Evolutionary conservation across 2,329 filamentous ascomycete genomes (phyloP).

Genomic region (Didymosphaeria variabile): DNA sequence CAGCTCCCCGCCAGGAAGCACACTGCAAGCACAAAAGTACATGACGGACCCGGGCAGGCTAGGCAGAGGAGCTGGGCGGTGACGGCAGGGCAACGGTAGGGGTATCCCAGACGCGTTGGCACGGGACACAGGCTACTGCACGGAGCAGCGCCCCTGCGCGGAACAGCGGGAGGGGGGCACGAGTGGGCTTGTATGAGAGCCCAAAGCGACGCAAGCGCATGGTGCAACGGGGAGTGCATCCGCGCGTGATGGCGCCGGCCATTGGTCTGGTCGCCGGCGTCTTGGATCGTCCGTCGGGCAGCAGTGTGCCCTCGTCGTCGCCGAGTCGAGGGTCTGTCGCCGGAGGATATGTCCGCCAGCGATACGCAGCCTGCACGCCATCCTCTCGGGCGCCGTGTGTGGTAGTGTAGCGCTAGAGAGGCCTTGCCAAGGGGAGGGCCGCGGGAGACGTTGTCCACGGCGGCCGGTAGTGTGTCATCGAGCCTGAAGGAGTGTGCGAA

Average conservation of each 20-base stretch:
- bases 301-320: not conserved
- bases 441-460: not conserved
- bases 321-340: not conserved
- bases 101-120: constrained; percentile 27
- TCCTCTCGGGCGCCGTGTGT: not conserved
- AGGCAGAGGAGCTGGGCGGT: constrained; percentile 28
- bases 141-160: constrained; percentile 36
- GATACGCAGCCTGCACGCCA: constrained; percentile 2
- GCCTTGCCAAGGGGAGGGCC: no score
- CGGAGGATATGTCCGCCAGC: constrained; percentile 4
- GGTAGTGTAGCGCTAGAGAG: no score
- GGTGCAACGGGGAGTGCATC: constrained; percentile 23
- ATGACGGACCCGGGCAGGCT: constrained; percentile 6
- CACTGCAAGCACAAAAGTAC: constrained; percentile 12
- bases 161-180: constrained; percentile 36
- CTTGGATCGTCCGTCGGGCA: not conserved
- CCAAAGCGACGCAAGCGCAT: constrained; percentile 36
- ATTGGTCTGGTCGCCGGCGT: constrained; percentile 25
- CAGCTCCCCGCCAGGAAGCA: constrained; percentile 14
- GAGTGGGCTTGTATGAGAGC: constrained; percentile 18
- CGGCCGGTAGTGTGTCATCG: not conserved
- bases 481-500: not conserved
- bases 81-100: constrained; percentile 7
- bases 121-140: constrained; percentile 37
- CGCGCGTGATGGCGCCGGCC: constrained; percentile 29